A percentile compares a stretch with the other conserved stretches of the same genome.
phyloP scores from a whole-genome alignment of 345 rosid genomes.

The Pelargonium nanum region DNA sequence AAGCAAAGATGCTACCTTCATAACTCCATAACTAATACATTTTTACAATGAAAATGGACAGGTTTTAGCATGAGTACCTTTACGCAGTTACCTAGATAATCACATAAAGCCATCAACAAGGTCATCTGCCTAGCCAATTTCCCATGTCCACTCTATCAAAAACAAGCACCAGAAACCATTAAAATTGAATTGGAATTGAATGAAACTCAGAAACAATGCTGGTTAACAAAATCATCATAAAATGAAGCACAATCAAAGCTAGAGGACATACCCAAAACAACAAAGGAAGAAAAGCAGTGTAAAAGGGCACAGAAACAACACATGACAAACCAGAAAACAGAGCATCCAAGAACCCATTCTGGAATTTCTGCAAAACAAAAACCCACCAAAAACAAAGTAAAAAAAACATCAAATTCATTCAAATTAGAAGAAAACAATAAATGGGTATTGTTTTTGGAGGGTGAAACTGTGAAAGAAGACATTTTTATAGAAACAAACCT shows the following conservation, averaged over 20 bases:
- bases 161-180: slow-evolving; percentile 7
- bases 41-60: neutral
- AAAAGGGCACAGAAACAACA: slow-evolving; percentile 94
- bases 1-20: neutral
- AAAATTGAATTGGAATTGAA: neutral
- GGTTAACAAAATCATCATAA: neutral
- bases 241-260: slow-evolving; percentile 1
- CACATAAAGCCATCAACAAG: slow-evolving; percentile 89
- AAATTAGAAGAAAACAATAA: neutral
- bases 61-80: slow-evolving; percentile 39
- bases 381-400: neutral
- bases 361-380: slow-evolving; percentile 43
- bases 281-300: slow-evolving; percentile 91
- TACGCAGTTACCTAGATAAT: slow-evolving; percentile 71
- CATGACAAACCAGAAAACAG: slow-evolving; percentile 77
- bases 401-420: slow-evolving; percentile 3
- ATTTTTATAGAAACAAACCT: slow-evolving; percentile 32
- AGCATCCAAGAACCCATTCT: slow-evolving; percentile 56
- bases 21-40: neutral
- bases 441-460: slow-evolving; percentile 6
- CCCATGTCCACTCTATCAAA: slow-evolving; percentile 81
- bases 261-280: slow-evolving; percentile 75
- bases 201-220: neutral
- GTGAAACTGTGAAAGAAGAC: neutral
- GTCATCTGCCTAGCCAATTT: slow-evolving; percentile 98